Base-by-base conservation (phyloP, 1,284 basidiomycete species). In the Spongispora temasekensis region DNA sequence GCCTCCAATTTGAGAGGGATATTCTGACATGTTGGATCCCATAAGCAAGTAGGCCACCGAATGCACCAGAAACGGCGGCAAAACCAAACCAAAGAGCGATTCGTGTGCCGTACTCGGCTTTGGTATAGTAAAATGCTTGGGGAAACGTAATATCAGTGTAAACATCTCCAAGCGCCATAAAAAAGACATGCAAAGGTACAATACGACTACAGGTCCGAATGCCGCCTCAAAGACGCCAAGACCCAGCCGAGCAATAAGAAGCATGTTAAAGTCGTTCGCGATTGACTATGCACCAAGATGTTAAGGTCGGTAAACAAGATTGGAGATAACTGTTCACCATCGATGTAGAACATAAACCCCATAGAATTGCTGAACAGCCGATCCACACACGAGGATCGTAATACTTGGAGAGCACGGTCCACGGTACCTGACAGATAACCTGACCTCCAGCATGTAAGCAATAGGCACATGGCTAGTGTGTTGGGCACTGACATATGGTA, bases 71-170 rank as follows among this genome's bases (percentile, higher is more conserved):
- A 10, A 91, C 87, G 2, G 90, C 88, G 21, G 90, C 90, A 67
- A 91, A 91, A 10, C 88, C 89, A 67, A 91, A 90, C 88, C 88
- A 92, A 69, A 86, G 84, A 4, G 88, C 90, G 76, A 92, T 80
- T 70, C 90, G 81, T 54, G 88, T 74, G 17, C 90, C 90, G 65
- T 89, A 82, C 71, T 92, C 90, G 6, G 79, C 70, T 66, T 85
- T 90, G 10, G 89, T 91, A 73, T 92, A 92, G 71, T 87, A 92
- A 61, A 89, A 82, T 0, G 89, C 89, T 91, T 17, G 15, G 25
- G 28, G 31, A 34, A 34, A 52, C 8, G 30, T 21, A 13, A 57
- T 32, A 28, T 60, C 23, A 58, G 63, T 30, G 44, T 17, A 44
- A 15, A 30, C 42, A 27, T 19, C 7, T 3, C n/a, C n/a, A n/a